A percentile compares a stretch with the other conserved stretches of the same genome.
Evolutionary conservation across 2,329 filamentous ascomycete species (phyloP).

Genomic region (Chaetomium sp.): DNA sequence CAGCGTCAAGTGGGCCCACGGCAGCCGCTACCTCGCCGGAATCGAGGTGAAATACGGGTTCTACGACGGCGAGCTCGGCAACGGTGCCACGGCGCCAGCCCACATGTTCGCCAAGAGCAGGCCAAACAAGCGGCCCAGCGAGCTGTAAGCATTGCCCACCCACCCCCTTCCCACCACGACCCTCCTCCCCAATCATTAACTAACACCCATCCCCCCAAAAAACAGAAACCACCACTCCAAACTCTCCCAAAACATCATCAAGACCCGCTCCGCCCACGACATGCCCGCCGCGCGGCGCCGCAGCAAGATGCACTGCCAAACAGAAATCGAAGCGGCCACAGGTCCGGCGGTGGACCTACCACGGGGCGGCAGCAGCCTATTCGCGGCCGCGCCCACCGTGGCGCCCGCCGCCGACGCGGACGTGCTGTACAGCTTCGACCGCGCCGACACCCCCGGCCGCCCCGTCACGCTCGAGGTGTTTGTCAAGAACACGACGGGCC

Average conservation of each 20-base stretch:
- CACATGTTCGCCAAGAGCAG: slow-evolving; percentile 42
- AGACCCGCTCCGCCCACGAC: slow-evolving; percentile 38
- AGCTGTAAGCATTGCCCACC: slow-evolving; percentile 39
- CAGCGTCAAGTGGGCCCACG: slow-evolving; percentile 47
- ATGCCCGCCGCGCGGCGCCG: slow-evolving; percentile 39
- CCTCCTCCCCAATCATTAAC: not conserved
- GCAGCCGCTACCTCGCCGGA: slow-evolving; percentile 40
- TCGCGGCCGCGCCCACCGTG: slow-evolving; percentile 28
- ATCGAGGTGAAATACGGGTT: slow-evolving; percentile 28
- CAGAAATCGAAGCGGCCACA: slow-evolving; percentile 43
- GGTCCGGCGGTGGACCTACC: slow-evolving; percentile 35
- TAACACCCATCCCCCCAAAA: slow-evolving; percentile 12
- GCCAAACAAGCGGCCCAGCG: slow-evolving; percentile 39
- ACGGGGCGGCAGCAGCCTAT: not conserved
- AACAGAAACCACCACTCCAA: slow-evolving; percentile 22
- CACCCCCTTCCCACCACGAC: not conserved
- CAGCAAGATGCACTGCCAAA: slow-evolving; percentile 40
- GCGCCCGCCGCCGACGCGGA: slow-evolving; percentile 40
- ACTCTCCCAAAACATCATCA: slow-evolving; percentile 44
- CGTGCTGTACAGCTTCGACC: slow-evolving; percentile 49
- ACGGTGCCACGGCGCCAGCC: slow-evolving; percentile 35
- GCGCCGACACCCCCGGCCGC: slow-evolving; percentile 43
- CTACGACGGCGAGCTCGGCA: slow-evolving; percentile 25
- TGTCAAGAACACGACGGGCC: slow-evolving; percentile 41
- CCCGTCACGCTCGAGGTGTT: slow-evolving; percentile 45